Base-by-base conservation (phyloP, 768 basidiomycete genomes). In the Psilocybe azurescens region DNA sequence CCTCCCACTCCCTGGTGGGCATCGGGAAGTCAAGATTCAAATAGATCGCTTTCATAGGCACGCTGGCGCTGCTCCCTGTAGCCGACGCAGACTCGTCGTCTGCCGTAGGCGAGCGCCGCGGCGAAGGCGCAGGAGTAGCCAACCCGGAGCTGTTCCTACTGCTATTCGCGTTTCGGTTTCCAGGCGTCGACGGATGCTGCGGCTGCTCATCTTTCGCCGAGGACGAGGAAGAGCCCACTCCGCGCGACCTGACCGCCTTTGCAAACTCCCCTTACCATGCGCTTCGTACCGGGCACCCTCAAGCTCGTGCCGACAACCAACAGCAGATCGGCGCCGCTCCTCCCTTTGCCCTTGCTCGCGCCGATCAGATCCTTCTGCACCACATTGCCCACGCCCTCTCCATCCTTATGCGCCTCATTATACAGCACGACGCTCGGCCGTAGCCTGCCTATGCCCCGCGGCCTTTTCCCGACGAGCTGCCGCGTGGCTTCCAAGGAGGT, bases 251-350 rank as follows among this genome's bases (percentile, higher is more conserved):
- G 24, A 93, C 86, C 18, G 90, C 89, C 74, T 91, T 93, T 28
- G 89, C 85, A 74, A 91, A 93, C 74, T 96, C 94, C 94, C 60
- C 92, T 86, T 24, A 96, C 93, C 77, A 97, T 93, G 66, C 91
- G 82, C 75, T 95, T 96, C 50, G 95, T 95, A 18, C 95, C 95
- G 8, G 93, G 94, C 14, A 97, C 91, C 64, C 89, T 83, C 61
- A 97, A 76, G 73, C 91, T 94, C 59, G 95, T 97, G 48, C 95
- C 95, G 16, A 93, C 95, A 13, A 97, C 95, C 56, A 97, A 76
- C 39, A 97, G 77, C 49, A 95, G 73, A 76, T 97, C 95, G 7
- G 94, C 92, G 3, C 89, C 86, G 50, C 84, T 85, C 62, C 87
- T 80, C 2, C 88, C 87, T 67, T 87, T 90, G 13, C 88, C 86